Evolutionary conservation across 2,329 filamentous ascomycete genomes (phyloP), one percentile per base, ranked within the genome.

Genomic region (Microcera coccophila): DNA sequence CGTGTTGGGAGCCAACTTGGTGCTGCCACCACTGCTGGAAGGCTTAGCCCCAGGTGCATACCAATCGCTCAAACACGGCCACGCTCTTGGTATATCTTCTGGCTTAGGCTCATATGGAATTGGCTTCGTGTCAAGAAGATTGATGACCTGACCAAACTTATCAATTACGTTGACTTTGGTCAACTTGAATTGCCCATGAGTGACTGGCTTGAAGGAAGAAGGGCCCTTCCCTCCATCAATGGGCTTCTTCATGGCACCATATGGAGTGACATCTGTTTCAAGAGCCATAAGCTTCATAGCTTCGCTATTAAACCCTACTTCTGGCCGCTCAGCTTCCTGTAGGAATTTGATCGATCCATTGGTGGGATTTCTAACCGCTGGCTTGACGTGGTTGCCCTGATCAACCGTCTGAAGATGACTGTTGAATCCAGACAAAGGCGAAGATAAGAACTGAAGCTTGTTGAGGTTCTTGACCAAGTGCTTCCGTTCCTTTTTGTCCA

Each of bases 131-230:
- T 67, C 60, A 14, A 69, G 60, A 15, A 59, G 59, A 9, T 49
- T 34, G 18, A 71, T 39, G 9, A 57, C 55, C 36, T 74, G 72
- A 1, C 72, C 72, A 35, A 75, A 75, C 49, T 74, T 74, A 55
- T 76, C 72, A 22, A 75, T 57, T 31, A 75, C 62, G 48, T 72
- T 72, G 32, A 77, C 42, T 47, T 73, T 72, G 2, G 61, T 62
- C 46, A 74, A 70, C 9, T 55, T 47, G 17, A 75, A 58, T 48
- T 76, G 73, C 0, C 73, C 73, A 49, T 76, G 74, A 0, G 66
- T 71, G 1, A 63, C 70, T 0, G 65, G 66, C 47, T 74, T 74
- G 52, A 76, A 73, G 0, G 69, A 62, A 9, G 42, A 48, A 42
- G 41, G 53, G 2, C 49, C 40, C 3, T 33, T 14, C 24, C 24